Base-by-base conservation (phyloP, 495 filamentous ascomycete genomes). In the Penicillium paradoxum region DNA sequence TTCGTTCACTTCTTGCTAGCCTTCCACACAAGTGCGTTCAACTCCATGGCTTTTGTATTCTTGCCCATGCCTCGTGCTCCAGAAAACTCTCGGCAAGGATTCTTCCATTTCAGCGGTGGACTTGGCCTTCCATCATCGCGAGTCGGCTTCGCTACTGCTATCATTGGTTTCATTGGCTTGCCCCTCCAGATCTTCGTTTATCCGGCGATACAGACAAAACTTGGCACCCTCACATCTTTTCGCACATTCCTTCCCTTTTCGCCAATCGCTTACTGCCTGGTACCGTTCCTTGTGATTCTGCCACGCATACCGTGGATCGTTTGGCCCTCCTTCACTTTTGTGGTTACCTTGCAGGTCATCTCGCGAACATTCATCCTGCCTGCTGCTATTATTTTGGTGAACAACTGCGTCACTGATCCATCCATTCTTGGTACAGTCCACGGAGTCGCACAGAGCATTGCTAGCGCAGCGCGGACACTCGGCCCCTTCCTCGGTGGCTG, bases 1-100 rank as follows among this genome's bases (percentile, higher is more conserved):
- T 58, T 87, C 30, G 75, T 78, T 4, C 84, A 89, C 30, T 81
- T 79, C 34, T 73, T 89, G 8, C 73, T 91, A 14, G 80, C 83
- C n/a, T 74, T 88, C 55, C 88, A 92, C 64, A 83, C 85, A 30
- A 80, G 83, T 32, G 83, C 87, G 7, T 92, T 88, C 74, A 87
- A 85, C 67, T 78, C 84, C 41, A 75, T 91, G 58, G 86, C 85
- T 40, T 87, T 85, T 44, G 77, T 87, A 21, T 88, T 87, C 63
- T 72, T 92, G 45, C 85, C 84, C 8, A 82, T 82, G 3, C 85
- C 87, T 0, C 78, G 77, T 9, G 76, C 80, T 8, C 68, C 74
- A 15, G 74, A 79, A 17, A 57, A 59, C 42, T 65, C 70, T n/a
- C 73, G 68, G 6, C 59, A 65, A 18, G 71, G 75, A 1, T 72